Percentiles rank a stretch among this genome's conserved stretches.
phyloP scores from a whole-genome alignment of 2,329 filamentous ascomycete species.

The Berkeleyomyces rouxiae region DNA sequence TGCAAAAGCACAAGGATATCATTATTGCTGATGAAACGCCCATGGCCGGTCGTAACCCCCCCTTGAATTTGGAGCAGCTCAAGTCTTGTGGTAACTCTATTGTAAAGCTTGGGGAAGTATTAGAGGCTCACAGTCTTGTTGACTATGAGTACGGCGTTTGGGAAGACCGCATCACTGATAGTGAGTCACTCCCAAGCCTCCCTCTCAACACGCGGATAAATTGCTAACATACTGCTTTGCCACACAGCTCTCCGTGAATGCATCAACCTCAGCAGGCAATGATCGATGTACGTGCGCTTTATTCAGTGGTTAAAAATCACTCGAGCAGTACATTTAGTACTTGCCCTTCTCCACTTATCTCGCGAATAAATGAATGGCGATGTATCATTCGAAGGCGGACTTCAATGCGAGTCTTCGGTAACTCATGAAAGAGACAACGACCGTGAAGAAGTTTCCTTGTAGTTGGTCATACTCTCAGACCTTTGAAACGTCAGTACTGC shows the following conservation, averaged over 20 bases:
- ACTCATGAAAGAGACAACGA: too few species aligned
- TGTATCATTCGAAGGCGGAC: too few species aligned
- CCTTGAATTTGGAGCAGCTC: conserved; percentile 47
- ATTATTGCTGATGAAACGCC: conserved; percentile 38
- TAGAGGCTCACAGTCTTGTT: conserved; percentile 84
- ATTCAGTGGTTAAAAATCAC: too few species aligned
- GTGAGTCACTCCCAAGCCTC: conserved; percentile 34
- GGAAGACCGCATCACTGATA: conserved; percentile 76
- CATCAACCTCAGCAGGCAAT: neutral
- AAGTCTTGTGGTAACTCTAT: conserved; percentile 71
- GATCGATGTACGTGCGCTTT: too few species aligned
- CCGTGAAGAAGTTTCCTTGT: too few species aligned
- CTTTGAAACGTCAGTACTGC: too few species aligned
- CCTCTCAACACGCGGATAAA: too few species aligned
- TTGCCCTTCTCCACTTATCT: too few species aligned
- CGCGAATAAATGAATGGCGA: too few species aligned
- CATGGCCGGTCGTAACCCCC: conserved; percentile 34
- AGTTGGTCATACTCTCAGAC: too few species aligned
- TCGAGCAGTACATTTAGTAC: too few species aligned
- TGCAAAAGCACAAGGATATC: conserved; percentile 76
- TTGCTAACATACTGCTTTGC: neutral
- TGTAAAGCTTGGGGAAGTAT: conserved; percentile 63
- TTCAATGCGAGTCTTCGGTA: too few species aligned
- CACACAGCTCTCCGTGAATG: neutral
- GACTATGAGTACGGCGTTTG: conserved; percentile 96